phyloP scores from a whole-genome alignment of 352 stramenopile genomes.

The Phytophthora pseudosyringae region DNA sequence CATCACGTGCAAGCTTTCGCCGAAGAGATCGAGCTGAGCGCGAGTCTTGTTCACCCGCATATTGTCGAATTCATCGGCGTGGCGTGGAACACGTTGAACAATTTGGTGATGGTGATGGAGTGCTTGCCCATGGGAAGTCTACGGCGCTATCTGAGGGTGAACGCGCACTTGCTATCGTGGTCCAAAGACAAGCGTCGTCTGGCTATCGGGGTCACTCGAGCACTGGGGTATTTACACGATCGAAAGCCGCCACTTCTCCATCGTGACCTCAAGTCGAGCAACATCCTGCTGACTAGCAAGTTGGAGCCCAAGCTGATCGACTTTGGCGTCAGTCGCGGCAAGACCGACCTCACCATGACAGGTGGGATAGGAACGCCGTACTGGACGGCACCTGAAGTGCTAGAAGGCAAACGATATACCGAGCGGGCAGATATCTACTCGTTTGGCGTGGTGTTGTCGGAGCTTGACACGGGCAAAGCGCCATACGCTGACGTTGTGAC shows the following conservation, averaged over 20 bases:
- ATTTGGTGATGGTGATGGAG: slow-evolving; percentile 54
- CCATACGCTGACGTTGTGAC: slow-evolving; percentile 36
- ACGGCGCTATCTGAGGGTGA: slow-evolving; percentile 31
- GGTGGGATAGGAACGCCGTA: slow-evolving; percentile 81
- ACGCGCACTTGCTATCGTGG: slow-evolving; percentile 42
- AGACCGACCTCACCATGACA: slow-evolving; percentile 43
- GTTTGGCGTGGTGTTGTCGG: slow-evolving; percentile 66
- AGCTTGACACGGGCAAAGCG: slow-evolving; percentile 41
- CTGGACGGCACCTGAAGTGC: slow-evolving; percentile 82
- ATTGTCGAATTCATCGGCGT: slow-evolving; percentile 51
- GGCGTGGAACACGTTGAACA: slow-evolving; percentile 50
- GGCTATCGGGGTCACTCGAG: slow-evolving; percentile 33
- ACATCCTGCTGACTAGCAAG: slow-evolving; percentile 71
- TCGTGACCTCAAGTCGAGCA: slow-evolving; percentile 41
- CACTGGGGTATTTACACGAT: slow-evolving; percentile 40
- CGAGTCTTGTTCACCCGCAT: slow-evolving; percentile 38
- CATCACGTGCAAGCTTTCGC: slow-evolving; percentile 46
- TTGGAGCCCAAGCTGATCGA: slow-evolving; percentile 81
- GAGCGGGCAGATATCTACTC: slow-evolving; percentile 75
- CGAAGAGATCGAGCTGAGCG: slow-evolving; percentile 42
- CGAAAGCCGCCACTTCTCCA: slow-evolving; percentile 39
- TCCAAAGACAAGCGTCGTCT: slow-evolving; percentile 37
- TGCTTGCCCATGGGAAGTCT: slow-evolving; percentile 42
- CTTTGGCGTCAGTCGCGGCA: slow-evolving; percentile 69
- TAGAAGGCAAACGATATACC: slow-evolving; percentile 58